Base-by-base conservation (phyloP, 306 rosid genomes). In the Sicyos baderoa region DNA sequence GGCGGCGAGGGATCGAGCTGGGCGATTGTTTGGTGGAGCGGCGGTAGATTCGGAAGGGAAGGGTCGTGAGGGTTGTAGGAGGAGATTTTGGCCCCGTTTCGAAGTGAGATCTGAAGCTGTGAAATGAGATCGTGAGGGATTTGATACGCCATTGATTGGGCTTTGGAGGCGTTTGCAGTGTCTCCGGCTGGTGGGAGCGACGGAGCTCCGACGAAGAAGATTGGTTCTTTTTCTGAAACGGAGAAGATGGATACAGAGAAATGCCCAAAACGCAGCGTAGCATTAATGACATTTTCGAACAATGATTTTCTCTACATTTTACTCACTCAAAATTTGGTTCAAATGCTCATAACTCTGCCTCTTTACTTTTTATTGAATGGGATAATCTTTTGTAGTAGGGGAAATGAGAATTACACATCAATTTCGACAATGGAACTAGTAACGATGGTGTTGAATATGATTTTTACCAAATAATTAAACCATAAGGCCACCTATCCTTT, bases 1-100 rank as follows among this genome's bases (percentile, higher is more conserved):
- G 88, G 86, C 15, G 91, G 95, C 2, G 97, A 88, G 2, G 96
- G 91, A 82, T 94, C 91, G 61, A 94, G 83, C 61, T 79, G 66
- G 0, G 90, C 82, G 32, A 88, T 66, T 69, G 96, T 76, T 77
- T 93, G 84, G 23, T 86, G 75, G 9, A 76, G 75, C 10, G 91
- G 84, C 51, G 94, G 86, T 42, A 88, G 84, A 75, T 63, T 82
- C 0, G 88, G 85, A 58, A 85, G 86, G 23, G 86, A 56, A 52
- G 81, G 59, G 68, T 79, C 83, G 73, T 79, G 82, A 9, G 92
- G 89, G 16, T 85, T 75, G 84, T 86, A 88, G 77, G 90, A 88
- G 8, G 90, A 84, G 69, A 94, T 78, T 21, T 80, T 84, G 52
- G 91, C 85, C 5, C 76, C 77, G n/a, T 75, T 80, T 9, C 99